Evolutionary conservation across 768 basidiomycete species (phyloP).

Genomic region (Cytidiella melzeri): DNA sequence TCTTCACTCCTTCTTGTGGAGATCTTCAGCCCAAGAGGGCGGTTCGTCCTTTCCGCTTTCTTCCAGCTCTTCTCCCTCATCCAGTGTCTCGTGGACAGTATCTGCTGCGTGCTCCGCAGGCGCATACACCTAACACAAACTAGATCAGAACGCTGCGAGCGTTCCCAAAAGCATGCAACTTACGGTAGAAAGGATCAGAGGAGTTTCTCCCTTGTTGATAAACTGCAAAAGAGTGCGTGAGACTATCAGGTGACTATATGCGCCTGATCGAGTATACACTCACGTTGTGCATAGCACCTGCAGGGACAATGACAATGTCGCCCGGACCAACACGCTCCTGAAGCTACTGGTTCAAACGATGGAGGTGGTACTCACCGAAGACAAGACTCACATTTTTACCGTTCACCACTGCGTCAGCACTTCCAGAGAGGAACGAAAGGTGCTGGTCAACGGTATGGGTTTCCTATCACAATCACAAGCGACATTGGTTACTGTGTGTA

Average conservation of each 20-base stretch:
- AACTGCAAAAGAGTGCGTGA: constrained; percentile 16
- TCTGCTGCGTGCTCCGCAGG: constrained; percentile 26
- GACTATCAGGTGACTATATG: background rate
- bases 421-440: constrained; percentile 23
- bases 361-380: background rate
- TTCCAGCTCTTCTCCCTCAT: constrained; percentile 23
- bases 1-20: constrained; percentile 10
- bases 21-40: constrained; percentile 20
- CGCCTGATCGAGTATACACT: constrained; percentile 2
- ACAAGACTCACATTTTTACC: constrained; percentile 15
- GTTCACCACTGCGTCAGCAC: constrained; percentile 19
- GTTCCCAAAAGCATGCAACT: background rate
- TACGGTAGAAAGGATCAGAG: constrained; percentile 22
- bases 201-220: constrained; percentile 22
- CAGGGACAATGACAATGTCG: constrained; percentile 23
- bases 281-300: constrained; percentile 24
- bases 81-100: constrained; percentile 21
- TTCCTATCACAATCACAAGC: constrained; percentile 15
- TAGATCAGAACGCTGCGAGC: background rate
- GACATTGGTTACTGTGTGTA: background rate
- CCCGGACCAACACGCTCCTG: constrained; percentile 19
- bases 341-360: too few species aligned
- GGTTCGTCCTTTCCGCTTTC: constrained; percentile 25
- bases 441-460: constrained; percentile 25
- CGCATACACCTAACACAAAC: constrained; percentile 18